Conservation (phyloP, 1,139 yeast genomes). For the Diutina mesorugosa region DNA sequence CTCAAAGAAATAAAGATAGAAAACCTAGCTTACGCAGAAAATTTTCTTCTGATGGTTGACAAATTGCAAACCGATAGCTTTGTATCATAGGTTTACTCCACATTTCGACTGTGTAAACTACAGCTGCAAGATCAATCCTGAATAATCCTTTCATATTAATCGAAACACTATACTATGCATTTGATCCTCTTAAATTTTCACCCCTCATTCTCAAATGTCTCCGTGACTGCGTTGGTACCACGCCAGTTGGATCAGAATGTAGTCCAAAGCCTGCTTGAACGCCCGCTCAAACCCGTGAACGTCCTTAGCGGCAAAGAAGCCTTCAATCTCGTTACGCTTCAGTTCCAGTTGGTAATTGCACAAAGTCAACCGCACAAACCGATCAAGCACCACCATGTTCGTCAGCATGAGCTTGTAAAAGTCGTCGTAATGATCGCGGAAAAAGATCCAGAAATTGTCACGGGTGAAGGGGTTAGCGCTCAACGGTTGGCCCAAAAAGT, state of each 20-base stretch:
- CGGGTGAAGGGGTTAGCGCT: constrained; percentile 39
- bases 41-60: no score
- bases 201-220: constrained; percentile 8
- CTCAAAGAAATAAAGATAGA: no score
- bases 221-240: constrained; percentile 31
- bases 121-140: no score
- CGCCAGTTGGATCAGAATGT: constrained; percentile 30
- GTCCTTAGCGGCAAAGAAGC: constrained; percentile 43
- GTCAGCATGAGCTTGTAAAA: constrained; percentile 35
- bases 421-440: constrained; percentile 39
- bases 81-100: no score
- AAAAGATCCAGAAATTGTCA: constrained; percentile 39
- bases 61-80: no score
- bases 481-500: constrained; percentile 41
- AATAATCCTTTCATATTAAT: no score
- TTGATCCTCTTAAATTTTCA: not conserved
- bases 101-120: no score
- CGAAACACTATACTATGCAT: not conserved
- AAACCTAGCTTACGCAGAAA: no score
- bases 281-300: constrained; percentile 51
- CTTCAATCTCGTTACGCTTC: constrained; percentile 29
- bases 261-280: constrained; percentile 41
- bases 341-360: constrained; percentile 31
- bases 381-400: constrained; percentile 51
- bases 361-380: constrained; percentile 45